phyloP scores from a whole-genome alignment of 2,329 filamentous ascomycete species.

The Colletotrichum agaves region DNA sequence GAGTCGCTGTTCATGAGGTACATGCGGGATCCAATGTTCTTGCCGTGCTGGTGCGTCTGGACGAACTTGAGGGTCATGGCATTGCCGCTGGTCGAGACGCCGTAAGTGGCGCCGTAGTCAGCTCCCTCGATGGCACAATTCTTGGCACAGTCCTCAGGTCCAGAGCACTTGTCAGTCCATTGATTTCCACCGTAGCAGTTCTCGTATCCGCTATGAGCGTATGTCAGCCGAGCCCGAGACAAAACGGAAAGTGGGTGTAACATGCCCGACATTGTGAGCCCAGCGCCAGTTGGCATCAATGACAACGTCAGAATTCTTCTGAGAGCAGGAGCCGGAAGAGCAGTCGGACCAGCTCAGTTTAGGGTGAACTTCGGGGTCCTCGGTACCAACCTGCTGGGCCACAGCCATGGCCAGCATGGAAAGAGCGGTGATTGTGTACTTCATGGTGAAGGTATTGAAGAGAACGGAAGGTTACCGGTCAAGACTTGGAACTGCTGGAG shows the following conservation, averaged over 20 bases:
- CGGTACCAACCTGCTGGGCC: slow-evolving; percentile 42
- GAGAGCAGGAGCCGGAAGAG: slow-evolving; percentile 47
- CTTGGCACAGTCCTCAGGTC: slow-evolving; percentile 49
- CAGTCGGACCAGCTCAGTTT: slow-evolving; percentile 44
- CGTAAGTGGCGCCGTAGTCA: slow-evolving; percentile 55
- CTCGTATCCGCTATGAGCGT: neutral
- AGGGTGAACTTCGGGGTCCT: slow-evolving; percentile 42
- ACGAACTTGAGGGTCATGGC: slow-evolving; percentile 60
- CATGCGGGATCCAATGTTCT: slow-evolving; percentile 55
- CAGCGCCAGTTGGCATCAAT: slow-evolving; percentile 63
- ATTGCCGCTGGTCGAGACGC: slow-evolving; percentile 56
- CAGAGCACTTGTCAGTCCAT: slow-evolving; percentile 44
- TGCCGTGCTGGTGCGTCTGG: slow-evolving; percentile 53
- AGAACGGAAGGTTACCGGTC: neutral
- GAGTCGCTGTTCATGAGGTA: slow-evolving; percentile 65
- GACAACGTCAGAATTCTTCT: slow-evolving; percentile 54
- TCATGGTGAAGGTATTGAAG: slow-evolving; percentile 24
- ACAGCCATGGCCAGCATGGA: slow-evolving; percentile 39
- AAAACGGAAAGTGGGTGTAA: slow-evolving; percentile 42
- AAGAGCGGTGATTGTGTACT: slow-evolving; percentile 35
- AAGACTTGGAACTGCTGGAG: neutral
- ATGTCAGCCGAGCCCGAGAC: slow-evolving; percentile 47
- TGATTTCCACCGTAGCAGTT: slow-evolving; percentile 52
- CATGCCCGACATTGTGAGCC: slow-evolving; percentile 50
- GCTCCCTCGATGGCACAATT: slow-evolving; percentile 57